Conservation (phyloP, 257 asterid genomes). For the Solanum chmielewskii region DNA sequence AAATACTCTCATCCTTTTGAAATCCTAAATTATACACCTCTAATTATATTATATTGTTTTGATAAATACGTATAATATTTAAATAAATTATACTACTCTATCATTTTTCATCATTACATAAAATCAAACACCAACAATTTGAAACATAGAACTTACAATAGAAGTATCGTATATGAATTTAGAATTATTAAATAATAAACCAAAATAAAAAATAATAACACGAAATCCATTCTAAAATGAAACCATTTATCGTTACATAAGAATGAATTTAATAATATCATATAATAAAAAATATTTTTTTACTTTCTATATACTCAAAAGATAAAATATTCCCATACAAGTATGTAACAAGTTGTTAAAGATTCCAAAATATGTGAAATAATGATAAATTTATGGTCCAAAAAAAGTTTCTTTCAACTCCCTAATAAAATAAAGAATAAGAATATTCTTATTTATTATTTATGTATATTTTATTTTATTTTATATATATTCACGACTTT, state of each 20-base stretch:
- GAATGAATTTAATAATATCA: too few species aligned
- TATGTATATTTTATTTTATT: not conserved
- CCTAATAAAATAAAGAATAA: not conserved
- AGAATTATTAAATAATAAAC: too few species aligned
- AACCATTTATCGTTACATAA: too few species aligned
- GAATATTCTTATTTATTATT: not conserved
- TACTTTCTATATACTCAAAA: not conserved
- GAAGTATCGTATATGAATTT: not conserved
- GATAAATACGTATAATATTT: too few species aligned
- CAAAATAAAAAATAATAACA: too few species aligned
- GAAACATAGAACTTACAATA: not conserved
- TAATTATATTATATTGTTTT: too few species aligned
- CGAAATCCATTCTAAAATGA: too few species aligned
- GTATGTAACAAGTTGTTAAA: not conserved
- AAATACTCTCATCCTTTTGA: not conserved
- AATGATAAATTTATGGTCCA: not conserved
- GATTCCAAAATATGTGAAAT: not conserved
- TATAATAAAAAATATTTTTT: too few species aligned
- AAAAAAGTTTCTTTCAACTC: not conserved
- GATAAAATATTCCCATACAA: not conserved
- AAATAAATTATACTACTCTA: too few species aligned
- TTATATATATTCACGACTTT: not conserved
- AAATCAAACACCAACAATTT: not conserved
- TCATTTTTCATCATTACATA: not conserved
- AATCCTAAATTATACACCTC: not conserved